A percentile compares a stretch with the other conserved stretches of the same genome.
These are phyloP conservation scores for Cyclotella baltica DNA, from an alignment of 108 stramenopile genomes.

Conservation along the genomic window DNA sequence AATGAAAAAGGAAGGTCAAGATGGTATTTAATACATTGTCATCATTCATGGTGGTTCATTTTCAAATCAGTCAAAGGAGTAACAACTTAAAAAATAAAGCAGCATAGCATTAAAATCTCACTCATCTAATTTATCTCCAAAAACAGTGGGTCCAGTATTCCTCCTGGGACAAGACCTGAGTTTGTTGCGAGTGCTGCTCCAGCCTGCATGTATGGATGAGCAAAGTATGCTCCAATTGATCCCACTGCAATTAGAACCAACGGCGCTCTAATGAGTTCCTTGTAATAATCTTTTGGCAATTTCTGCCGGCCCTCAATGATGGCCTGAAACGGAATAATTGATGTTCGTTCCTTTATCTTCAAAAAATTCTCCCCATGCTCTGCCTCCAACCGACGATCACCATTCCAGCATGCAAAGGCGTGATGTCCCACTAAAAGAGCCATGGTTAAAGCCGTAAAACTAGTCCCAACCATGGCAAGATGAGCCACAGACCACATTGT, in stretches of 20 bases:
- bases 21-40: constrained; percentile 25
- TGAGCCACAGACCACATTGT: constrained; percentile 94
- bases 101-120: neutral
- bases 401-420: constrained; percentile 93
- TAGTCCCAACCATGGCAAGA: constrained; percentile 88
- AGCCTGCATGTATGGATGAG: constrained; percentile 97
- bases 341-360: constrained; percentile 80
- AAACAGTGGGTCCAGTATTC: constrained; percentile 51
- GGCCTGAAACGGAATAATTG: constrained; percentile 90
- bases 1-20: constrained; percentile 82
- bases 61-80: constrained; percentile 6
- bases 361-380: constrained; percentile 87
- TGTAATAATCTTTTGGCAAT: constrained; percentile 90
- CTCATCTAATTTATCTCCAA: constrained; percentile 30
- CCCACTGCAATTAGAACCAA: constrained; percentile 89
- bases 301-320: constrained; percentile 90
- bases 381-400: constrained; percentile 87
- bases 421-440: constrained; percentile 92
- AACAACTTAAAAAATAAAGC: constrained; percentile 15
- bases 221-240: constrained; percentile 93
- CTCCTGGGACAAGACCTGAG: constrained; percentile 61
- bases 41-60: constrained; percentile 22
- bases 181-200: constrained; percentile 84
- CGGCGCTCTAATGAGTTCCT: constrained; percentile 92
- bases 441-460: constrained; percentile 83